These are phyloP conservation scores for Cucurbitaria berberidis DNA, from an alignment of 2,329 filamentous ascomycete species.

Conservation along the genomic window DNA sequence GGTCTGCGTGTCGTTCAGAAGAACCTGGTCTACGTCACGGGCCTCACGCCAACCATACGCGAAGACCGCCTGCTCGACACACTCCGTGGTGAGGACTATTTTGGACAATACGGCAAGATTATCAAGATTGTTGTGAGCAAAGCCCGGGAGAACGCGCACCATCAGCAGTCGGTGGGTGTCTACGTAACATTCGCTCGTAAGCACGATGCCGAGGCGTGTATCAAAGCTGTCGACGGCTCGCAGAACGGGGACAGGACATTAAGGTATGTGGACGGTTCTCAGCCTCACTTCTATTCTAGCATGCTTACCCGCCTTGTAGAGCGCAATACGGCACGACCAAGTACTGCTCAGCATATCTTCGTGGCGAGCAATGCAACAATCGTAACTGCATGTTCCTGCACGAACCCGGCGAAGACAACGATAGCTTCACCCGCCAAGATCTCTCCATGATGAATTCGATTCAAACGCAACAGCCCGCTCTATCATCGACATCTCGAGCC, in stretches of 20 bases:
- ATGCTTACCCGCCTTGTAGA: constrained; percentile 47
- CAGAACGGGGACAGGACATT: constrained; percentile 86
- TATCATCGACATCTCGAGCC: constrained; percentile 59
- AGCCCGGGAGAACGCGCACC: constrained; percentile 73
- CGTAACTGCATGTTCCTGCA: constrained; percentile 98
- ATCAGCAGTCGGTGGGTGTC: constrained; percentile 87
- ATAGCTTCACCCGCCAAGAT: constrained; percentile 94
- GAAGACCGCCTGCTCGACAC: constrained; percentile 93
- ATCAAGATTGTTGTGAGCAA: constrained; percentile 99
- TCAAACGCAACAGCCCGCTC: constrained; percentile 74
- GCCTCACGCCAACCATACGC: constrained; percentile 85
- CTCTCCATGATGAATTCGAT: constrained; percentile 93
- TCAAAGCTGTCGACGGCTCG: constrained; percentile 89
- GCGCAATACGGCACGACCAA: constrained; percentile 90
- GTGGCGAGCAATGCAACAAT: constrained; percentile 93
- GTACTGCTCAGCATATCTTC: constrained; percentile 96
- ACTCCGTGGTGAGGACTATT: constrained; percentile 88
- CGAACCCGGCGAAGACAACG: constrained; percentile 96
- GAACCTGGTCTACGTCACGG: constrained; percentile 97
- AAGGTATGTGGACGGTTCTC: constrained; percentile 59
- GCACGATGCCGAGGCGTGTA: constrained; percentile 87
- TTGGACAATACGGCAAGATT: constrained; percentile 97
- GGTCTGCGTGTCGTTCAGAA: constrained; percentile 97
- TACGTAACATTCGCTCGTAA: constrained; percentile 98
- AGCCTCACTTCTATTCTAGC: constrained; percentile 2